Evolutionary conservation across 2,329 filamentous ascomycete species (phyloP).

Genomic region (Xylaria sp.): DNA sequence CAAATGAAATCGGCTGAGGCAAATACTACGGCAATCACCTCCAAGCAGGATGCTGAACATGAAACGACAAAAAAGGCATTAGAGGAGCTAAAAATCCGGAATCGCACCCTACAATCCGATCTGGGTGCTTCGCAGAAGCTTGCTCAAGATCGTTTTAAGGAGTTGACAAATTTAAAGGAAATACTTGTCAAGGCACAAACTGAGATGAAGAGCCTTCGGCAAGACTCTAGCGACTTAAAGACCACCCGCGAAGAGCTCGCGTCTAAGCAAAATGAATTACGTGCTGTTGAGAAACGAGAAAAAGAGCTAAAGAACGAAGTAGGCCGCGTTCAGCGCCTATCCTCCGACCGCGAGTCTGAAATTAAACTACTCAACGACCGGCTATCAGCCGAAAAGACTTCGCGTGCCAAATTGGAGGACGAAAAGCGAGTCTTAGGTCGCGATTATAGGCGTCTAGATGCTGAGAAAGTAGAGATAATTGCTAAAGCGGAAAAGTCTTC

Average conservation of each 20-base stretch:
- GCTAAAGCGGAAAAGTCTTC: slow-evolving; percentile 76
- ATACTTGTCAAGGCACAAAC: slow-evolving; percentile 86
- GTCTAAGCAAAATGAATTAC: slow-evolving; percentile 67
- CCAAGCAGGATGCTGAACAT: slow-evolving; percentile 62
- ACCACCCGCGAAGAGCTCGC: slow-evolving; percentile 78
- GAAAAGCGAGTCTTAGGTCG: slow-evolving; percentile 77
- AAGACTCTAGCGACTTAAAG: slow-evolving; percentile 80
- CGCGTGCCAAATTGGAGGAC: slow-evolving; percentile 80
- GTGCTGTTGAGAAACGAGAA: slow-evolving; percentile 81
- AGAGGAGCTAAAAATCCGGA: slow-evolving; percentile 76
- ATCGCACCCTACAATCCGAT: slow-evolving; percentile 79
- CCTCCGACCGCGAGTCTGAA: slow-evolving; percentile 79
- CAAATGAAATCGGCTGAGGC: not conserved
- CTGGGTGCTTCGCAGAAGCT: slow-evolving; percentile 86
- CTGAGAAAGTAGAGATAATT: slow-evolving; percentile 79
- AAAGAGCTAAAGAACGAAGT: slow-evolving; percentile 83
- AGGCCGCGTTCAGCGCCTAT: slow-evolving; percentile 72
- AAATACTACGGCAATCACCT: not conserved
- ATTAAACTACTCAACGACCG: slow-evolving; percentile 82
- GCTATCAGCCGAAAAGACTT: slow-evolving; percentile 76
- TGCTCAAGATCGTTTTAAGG: slow-evolving; percentile 87
- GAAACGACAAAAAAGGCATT: slow-evolving; percentile 63
- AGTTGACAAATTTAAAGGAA: slow-evolving; percentile 82
- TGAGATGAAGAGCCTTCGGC: slow-evolving; percentile 80
- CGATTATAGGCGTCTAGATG: slow-evolving; percentile 80